Evolutionary conservation across 2,329 filamentous ascomycete species (phyloP).

Genomic region (Cercospora sesami): DNA sequence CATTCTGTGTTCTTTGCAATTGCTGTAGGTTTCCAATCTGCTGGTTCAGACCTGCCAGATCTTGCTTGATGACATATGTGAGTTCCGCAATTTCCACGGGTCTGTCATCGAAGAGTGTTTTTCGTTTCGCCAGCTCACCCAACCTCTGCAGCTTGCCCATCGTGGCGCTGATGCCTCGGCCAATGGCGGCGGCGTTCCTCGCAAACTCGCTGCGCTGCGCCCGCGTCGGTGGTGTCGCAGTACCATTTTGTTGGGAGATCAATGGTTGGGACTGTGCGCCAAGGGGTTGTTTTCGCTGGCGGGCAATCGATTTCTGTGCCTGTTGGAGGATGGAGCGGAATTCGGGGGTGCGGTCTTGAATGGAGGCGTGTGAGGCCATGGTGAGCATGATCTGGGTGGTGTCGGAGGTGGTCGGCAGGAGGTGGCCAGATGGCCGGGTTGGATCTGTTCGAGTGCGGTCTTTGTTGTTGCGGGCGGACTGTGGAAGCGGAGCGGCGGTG

Average conservation of each 20-base stretch:
- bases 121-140: conserved; percentile 89
- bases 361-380: conserved; percentile 62
- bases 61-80: conserved; percentile 97
- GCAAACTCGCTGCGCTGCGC: conserved; percentile 81
- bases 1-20: conserved; percentile 71
- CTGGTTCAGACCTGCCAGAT: conserved; percentile 79
- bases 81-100: conserved; percentile 96
- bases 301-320: conserved; percentile 66
- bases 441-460: background rate
- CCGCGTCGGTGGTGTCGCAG: conserved; percentile 38
- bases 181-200: conserved; percentile 85
- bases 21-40: conserved; percentile 82
- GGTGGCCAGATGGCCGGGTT: conserved; percentile 21
- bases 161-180: conserved; percentile 83
- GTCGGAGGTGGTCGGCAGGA: conserved; percentile 15
- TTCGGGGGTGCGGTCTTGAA: conserved; percentile 95
- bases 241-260: conserved; percentile 60
- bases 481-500: background rate
- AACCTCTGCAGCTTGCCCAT: conserved; percentile 95
- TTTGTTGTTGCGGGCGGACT: background rate
- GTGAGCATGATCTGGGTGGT: conserved; percentile 30
- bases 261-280: conserved; percentile 74
- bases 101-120: conserved; percentile 95
- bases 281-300: conserved; percentile 69
- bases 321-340: conserved; percentile 89